Evolutionary conservation across 2,329 filamentous ascomycete genomes (phyloP).

Genomic region (Xylariaceae sp.): DNA sequence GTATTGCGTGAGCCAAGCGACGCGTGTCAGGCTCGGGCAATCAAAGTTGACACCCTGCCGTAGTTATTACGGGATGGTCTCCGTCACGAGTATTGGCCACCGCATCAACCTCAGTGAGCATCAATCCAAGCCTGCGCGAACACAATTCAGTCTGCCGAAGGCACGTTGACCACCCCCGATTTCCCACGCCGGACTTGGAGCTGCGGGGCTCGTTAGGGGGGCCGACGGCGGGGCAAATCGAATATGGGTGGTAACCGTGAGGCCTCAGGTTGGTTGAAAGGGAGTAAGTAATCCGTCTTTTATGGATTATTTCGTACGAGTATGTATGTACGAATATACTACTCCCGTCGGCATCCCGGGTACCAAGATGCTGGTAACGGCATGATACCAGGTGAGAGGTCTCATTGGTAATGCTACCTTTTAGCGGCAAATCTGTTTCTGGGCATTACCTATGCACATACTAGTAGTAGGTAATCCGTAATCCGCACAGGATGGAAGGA

Average conservation of each 20-base stretch:
- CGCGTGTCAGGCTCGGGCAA: background rate
- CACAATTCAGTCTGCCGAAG: slow-evolving; percentile 12
- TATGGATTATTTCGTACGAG: no score
- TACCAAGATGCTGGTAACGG: no score
- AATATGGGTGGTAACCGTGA: no score
- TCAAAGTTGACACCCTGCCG: background rate
- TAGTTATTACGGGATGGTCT: background rate
- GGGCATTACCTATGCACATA: background rate
- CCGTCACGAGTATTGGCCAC: slow-evolving; percentile 1
- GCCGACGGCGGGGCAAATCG: background rate
- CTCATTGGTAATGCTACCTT: no score
- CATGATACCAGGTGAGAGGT: no score
- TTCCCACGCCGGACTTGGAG: background rate
- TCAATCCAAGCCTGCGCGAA: background rate
- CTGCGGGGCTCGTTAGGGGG: background rate
- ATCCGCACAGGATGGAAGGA: no score
- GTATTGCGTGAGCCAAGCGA: background rate
- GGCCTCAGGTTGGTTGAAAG: no score
- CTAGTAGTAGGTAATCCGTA: no score
- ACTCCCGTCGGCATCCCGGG: no score
- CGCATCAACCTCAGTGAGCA: background rate
- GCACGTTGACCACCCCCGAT: slow-evolving; percentile 5
- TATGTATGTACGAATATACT: no score
- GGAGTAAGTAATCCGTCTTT: no score
- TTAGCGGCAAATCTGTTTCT: background rate